Evolutionary conservation across 208 protist genomes (phyloP).

Genomic region (Borovskyia barvae): DNA sequence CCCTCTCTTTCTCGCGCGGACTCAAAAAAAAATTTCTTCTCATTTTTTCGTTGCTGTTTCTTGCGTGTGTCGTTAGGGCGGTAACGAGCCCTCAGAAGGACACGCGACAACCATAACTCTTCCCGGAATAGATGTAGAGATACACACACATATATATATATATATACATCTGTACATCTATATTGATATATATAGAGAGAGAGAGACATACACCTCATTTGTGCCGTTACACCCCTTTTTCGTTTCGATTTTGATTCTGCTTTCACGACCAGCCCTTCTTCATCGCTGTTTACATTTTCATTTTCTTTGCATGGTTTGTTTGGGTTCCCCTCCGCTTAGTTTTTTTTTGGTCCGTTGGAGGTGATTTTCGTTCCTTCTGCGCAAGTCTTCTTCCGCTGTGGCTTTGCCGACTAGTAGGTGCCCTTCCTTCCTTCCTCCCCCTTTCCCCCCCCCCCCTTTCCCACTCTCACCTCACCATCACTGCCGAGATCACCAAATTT

Average conservation of each 20-base stretch:
- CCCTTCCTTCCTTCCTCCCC: background rate
- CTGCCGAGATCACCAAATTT: background rate
- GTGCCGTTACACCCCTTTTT: background rate
- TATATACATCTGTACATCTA: conserved; percentile 6
- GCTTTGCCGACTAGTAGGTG: no score
- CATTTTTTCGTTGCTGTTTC: no score
- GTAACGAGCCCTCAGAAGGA: background rate
- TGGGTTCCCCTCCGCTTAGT: background rate
- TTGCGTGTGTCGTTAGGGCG: background rate
- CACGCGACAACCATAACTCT: background rate
- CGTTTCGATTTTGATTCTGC: background rate
- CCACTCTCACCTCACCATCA: background rate
- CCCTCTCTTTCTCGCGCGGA: background rate
- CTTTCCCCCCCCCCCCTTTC: background rate
- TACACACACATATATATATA: no score
- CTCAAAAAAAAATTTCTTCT: no score
- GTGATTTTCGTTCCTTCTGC: conserved; percentile 4
- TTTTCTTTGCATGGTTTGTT: background rate
- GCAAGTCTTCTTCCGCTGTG: no score
- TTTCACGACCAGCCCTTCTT: background rate
- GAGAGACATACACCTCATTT: background rate
- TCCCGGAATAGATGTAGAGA: background rate
- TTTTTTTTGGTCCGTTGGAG: conserved; percentile 20
- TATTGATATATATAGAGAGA: background rate
- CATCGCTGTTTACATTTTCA: background rate